A percentile compares a stretch with the other conserved stretches of the same genome.
phyloP scores from a whole-genome alignment of 2,329 filamentous ascomycete genomes.

The Fusarium denticulatum region DNA sequence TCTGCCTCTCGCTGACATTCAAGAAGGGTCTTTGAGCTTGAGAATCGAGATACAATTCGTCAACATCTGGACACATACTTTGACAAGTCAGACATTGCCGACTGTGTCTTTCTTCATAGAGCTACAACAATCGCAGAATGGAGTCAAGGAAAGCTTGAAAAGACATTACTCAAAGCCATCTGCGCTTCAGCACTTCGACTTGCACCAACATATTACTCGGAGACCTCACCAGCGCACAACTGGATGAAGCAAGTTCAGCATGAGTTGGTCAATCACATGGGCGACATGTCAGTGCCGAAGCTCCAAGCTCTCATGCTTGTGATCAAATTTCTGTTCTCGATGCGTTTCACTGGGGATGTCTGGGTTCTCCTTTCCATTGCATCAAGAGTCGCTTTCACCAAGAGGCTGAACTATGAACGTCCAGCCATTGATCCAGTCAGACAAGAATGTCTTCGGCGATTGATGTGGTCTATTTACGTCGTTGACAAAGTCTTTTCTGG shows the following conservation, averaged over 20 bases:
- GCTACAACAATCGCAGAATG: constrained; percentile 39
- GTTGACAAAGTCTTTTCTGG: constrained; percentile 42
- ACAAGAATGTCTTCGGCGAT: constrained; percentile 39
- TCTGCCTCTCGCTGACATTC: neutral
- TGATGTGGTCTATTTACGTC: constrained; percentile 43
- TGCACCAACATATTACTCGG: neutral
- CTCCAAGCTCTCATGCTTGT: constrained; percentile 39
- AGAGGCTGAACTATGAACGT: constrained; percentile 41
- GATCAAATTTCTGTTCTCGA: constrained; percentile 24
- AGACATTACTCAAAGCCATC: constrained; percentile 32
- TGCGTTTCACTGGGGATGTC: constrained; percentile 18
- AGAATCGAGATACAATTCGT: neutral
- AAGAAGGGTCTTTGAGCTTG: constrained; percentile 20
- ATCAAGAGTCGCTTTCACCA: constrained; percentile 41
- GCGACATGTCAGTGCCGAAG: constrained; percentile 13
- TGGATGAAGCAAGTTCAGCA: constrained; percentile 40
- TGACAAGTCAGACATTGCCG: constrained; percentile 21
- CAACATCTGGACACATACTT: constrained; percentile 40
- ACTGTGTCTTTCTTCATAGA: constrained; percentile 37
- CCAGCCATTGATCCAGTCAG: constrained; percentile 21
- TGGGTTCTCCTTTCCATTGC: constrained; percentile 41
- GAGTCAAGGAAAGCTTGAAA: constrained; percentile 34
- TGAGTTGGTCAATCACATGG: neutral
- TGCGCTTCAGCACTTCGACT: constrained; percentile 17
- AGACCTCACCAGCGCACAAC: neutral